Percentiles rank a stretch among this genome's conserved stretches.
Evolutionary conservation across 345 rosid species (phyloP).

Genomic region (Arabidopsis arenosa): DNA sequence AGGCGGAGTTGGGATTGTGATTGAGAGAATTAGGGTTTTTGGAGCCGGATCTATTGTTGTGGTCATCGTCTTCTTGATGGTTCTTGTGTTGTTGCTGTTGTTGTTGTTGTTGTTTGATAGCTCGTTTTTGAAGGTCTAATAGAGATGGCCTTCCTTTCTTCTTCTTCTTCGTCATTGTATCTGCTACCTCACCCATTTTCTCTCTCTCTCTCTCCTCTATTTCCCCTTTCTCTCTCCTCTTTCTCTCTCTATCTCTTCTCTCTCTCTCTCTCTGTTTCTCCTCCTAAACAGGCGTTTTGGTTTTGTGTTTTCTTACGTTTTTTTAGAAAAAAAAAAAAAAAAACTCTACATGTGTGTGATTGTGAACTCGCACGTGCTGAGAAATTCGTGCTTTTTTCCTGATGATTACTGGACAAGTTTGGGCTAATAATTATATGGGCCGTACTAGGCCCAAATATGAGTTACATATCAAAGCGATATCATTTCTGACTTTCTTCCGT

Average conservation of each 20-base stretch:
- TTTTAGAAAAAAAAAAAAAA: too few species aligned
- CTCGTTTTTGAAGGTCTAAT: constrained; percentile 89
- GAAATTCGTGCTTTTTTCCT: too few species aligned
- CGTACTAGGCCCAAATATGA: too few species aligned
- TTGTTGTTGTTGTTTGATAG: constrained; percentile 76
- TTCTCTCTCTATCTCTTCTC: constrained; percentile 11
- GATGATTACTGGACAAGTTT: too few species aligned
- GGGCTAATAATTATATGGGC: too few species aligned
- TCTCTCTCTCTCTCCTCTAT: not conserved
- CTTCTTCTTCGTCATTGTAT: constrained; percentile 79
- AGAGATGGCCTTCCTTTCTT: constrained; percentile 98
- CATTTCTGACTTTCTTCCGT: too few species aligned
- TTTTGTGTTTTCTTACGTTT: not conserved
- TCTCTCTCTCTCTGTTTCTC: not conserved
- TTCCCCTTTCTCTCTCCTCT: not conserved
- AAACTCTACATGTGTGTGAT: not conserved
- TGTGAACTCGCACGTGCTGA: not conserved
- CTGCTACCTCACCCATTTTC: constrained; percentile 59
- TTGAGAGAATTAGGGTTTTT: constrained; percentile 65
- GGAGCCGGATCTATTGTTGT: constrained; percentile 47
- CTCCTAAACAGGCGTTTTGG: not conserved
- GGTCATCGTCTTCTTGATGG: not conserved
- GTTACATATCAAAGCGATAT: too few species aligned
- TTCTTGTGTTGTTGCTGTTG: constrained; percentile 12
- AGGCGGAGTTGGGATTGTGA: constrained; percentile 41